Conservation (phyloP, 164 flowering plant genomes). For the Macadamia tetraphylla region DNA sequence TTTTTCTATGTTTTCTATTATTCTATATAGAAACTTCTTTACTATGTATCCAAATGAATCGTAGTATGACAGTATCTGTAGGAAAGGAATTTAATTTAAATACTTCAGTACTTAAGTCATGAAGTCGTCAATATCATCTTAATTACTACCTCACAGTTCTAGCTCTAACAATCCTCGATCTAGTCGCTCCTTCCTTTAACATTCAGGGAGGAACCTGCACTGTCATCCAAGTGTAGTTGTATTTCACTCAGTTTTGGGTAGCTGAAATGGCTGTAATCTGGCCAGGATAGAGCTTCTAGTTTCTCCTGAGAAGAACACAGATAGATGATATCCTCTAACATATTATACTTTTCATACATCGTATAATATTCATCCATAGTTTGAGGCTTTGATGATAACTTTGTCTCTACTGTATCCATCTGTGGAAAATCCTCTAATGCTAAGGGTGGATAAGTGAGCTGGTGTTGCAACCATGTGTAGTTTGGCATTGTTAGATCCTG, state of each 20-base stretch:
- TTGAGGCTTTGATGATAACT: constrained; percentile 17
- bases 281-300: constrained; percentile 11
- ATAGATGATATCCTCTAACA: constrained; percentile 40
- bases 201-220: neutral
- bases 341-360: constrained; percentile 19
- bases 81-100: neutral
- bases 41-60: constrained; percentile 4
- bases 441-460: constrained; percentile 33
- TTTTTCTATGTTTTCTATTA: neutral
- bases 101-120: neutral
- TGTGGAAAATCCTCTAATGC: constrained; percentile 54
- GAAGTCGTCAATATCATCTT: no score
- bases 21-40: neutral
- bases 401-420: constrained; percentile 29
- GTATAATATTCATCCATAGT: constrained; percentile 17
- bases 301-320: constrained; percentile 36
- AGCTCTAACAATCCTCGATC: neutral
- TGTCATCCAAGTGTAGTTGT: no score
- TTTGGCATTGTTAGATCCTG: constrained; percentile 30
- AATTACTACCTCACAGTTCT: neutral
- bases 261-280: constrained; percentile 6
- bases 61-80: constrained; percentile 10
- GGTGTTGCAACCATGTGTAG: constrained; percentile 18
- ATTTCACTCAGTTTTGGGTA: constrained; percentile 4
- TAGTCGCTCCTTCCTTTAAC: neutral